These are phyloP conservation scores for Suillus fuscotomentosus DNA, from an alignment of 768 basidiomycete genomes.

Conservation along the genomic window DNA sequence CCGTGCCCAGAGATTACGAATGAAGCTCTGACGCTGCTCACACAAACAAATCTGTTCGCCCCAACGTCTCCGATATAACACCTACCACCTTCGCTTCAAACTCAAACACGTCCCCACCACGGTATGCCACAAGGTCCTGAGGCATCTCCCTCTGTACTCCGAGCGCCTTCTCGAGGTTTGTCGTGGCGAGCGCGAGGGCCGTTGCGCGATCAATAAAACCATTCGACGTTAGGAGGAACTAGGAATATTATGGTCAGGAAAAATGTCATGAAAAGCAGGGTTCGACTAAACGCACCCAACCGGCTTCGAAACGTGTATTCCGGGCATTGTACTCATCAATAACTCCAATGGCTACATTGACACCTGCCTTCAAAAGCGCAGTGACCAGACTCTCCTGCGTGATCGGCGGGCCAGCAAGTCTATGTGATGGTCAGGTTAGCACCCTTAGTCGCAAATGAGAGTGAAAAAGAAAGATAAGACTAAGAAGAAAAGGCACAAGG, in stretches of 20 bases:
- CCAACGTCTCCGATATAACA: constrained; percentile 29
- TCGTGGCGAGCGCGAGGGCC: constrained; percentile 36
- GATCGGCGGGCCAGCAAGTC: constrained; percentile 70
- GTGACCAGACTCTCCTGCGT: constrained; percentile 53
- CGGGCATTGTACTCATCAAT: constrained; percentile 30
- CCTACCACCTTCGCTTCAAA: constrained; percentile 40
- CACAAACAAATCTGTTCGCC: constrained; percentile 19
- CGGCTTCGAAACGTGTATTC: constrained; percentile 37
- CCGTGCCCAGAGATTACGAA: not conserved
- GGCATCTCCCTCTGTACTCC: constrained; percentile 30
- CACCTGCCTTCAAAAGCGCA: constrained; percentile 53
- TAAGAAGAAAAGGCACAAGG: not conserved
- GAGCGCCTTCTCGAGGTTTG: constrained; percentile 43
- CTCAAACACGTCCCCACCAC: constrained; percentile 34
- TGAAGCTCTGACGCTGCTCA: not conserved
- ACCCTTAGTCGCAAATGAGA: not conserved
- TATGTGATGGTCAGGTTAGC: constrained; percentile 14
- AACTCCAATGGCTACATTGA: constrained; percentile 61
- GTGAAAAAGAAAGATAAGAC: not conserved
- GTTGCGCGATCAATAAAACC: constrained; percentile 34
- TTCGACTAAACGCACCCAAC: constrained; percentile 30
- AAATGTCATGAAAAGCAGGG: not conserved
- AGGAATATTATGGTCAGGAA: not conserved
- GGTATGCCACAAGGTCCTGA: constrained; percentile 39
- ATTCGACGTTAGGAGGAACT: constrained; percentile 41